Evolutionary conservation across 228 moss, liverwort and hornwort genomes (phyloP).

Genomic region (Sphagnum fallax): DNA sequence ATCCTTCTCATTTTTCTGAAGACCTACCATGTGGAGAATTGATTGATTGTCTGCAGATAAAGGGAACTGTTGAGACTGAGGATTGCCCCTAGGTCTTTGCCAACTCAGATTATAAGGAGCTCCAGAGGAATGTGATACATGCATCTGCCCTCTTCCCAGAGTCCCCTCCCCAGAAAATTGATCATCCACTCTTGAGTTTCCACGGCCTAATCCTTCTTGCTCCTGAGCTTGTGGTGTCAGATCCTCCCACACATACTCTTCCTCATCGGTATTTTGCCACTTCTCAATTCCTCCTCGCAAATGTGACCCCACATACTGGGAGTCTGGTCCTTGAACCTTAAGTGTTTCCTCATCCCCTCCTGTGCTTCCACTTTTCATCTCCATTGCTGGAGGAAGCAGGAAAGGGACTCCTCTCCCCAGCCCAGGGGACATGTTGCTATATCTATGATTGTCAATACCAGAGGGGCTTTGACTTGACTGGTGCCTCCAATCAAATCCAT

Average conservation of each 20-base stretch:
- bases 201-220: conserved; percentile 29
- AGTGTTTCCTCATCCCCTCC: conserved; percentile 15
- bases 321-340: conserved; percentile 16
- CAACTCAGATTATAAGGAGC: conserved; percentile 47
- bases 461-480: conserved; percentile 32
- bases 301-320: conserved; percentile 18
- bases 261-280: conserved; percentile 86
- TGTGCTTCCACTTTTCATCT: conserved; percentile 22
- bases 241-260: conserved; percentile 93
- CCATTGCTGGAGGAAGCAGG: conserved; percentile 27
- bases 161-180: conserved; percentile 47
- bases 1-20: too few species aligned
- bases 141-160: conserved; percentile 24
- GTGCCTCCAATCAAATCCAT: conserved; percentile 69
- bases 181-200: conserved; percentile 30
- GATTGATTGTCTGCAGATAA: conserved; percentile 42
- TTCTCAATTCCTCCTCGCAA: conserved; percentile 35
- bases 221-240: conserved; percentile 58
- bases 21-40: conserved; percentile 44
- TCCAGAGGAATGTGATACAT: conserved; percentile 48
- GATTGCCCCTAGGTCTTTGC: conserved; percentile 47
- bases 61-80: conserved; percentile 35
- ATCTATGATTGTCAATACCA: conserved; percentile 67
- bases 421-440: conserved; percentile 53
- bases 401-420: conserved; percentile 69